Evolutionary conservation across 2,329 filamentous ascomycete species (phyloP), one percentile per base, ranked within the genome.

Genomic region (Alternaria dauci): DNA sequence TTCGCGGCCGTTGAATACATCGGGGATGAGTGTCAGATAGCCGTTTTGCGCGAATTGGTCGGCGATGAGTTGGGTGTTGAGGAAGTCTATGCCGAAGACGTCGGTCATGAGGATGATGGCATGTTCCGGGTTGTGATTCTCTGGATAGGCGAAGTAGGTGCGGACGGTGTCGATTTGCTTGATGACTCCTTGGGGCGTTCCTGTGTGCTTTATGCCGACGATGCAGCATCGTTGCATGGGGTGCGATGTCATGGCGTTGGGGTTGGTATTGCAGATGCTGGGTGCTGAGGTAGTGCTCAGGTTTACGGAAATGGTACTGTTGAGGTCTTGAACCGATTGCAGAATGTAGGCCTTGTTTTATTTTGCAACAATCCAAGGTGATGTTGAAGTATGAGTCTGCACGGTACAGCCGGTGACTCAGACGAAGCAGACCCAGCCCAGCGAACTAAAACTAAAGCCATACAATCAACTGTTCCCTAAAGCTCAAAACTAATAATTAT

Each of bases 41-140:
- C 89, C 91, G 75, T 90, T 90, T 66, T 87, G 86, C 58, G 91
- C 91, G 76, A 86, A 91, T 71, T 91, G 87, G 81, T 94, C 91
- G 61, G 91, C 91, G 70, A 93, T 86, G 63, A 85, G 81, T 67
- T 82, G 78, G n/a, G 76, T 73, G 68, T 84, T 84, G 76, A 78
- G 77, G 75, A 84, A 86, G 38, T 79, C 74, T 67, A 87, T 81
- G 65, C 87, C 87, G 62, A 88, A 84, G 63, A 88, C 82, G 68
- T 89, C 88, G 61, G 73, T 73, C 63, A 76, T 63, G 71, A 88
- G 81, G 48, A 89, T 61, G 67, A 89, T 79, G 53, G 86, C 86
- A 56, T 84, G 84, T 30, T 85, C 80, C 23, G 84, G 85, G 70
- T 79, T 79, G 68, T 82, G 77, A 61, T 52, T 18, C 16, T 25